Evolutionary conservation across 1,284 basidiomycete species (phyloP), one percentile per base, ranked within the genome.

Genomic region (Puccinia polysora): DNA sequence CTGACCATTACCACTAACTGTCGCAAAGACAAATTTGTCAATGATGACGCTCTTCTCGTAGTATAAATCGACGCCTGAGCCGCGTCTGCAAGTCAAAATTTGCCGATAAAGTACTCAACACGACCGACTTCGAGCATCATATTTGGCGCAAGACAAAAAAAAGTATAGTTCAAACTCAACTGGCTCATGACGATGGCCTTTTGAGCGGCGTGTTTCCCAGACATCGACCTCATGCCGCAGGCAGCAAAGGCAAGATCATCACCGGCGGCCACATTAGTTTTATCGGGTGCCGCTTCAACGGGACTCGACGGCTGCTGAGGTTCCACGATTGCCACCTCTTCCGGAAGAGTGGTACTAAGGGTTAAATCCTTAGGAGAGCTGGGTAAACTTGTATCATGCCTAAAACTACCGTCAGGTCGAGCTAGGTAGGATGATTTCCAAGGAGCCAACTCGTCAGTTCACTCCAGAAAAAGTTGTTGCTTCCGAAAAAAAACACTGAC

Each of bases 11-110:
- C 78, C 78, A 1, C 77, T 76, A 0, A 79, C 77, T 2, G 76
- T 74, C 0, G 78, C 78, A 49, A 76, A 78, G 6, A 79, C 74
- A 55, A 79, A 77, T 67, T 79, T 79, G 74, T 79, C 77, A 56
- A 79, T 74, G 62, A 79, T 59, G 45, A 77, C 77, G 0, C 78
- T 75, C 0, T 68, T 69, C 14, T 70, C 68, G 60, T 77, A 76
- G 68, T 76, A 76, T 1, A 78, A 65, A 56, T 78, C 78, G 52
- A 76, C 67, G 14, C 75, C 73, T 2, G n/a, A 38, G 5, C 59
- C 69, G 10, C 69, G 49, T 55, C 69, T 72, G 28, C 8, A 23
- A 53, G 14, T 15, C n/a, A 8, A 14, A 49, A 15, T 15, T 3
- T 15, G 3, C 18, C 3, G n/a, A n/a, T n/a, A n/a, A n/a, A n/a